Conservation (phyloP, 2,329 filamentous ascomycete species). For the Ampelomyces quisqualis region DNA sequence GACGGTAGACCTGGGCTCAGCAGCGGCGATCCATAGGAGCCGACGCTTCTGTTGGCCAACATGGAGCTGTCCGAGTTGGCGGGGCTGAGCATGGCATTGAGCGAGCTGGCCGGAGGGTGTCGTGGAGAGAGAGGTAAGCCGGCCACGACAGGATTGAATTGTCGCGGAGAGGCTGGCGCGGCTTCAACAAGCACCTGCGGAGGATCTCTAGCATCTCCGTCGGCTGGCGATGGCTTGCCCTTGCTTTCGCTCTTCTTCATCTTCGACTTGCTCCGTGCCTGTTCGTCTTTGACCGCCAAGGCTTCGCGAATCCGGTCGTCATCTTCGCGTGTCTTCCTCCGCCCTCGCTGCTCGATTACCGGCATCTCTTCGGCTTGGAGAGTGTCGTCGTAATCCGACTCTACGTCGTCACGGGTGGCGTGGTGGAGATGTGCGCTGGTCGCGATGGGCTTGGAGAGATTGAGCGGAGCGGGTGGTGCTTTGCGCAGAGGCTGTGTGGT, state of each 20-base stretch:
- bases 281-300: slow-evolving; percentile 65
- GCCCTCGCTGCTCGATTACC: slow-evolving; percentile 63
- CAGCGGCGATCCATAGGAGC: slow-evolving; percentile 48
- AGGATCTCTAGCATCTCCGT: slow-evolving; percentile 16
- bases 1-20: slow-evolving; percentile 65
- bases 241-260: slow-evolving; percentile 62
- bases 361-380: slow-evolving; percentile 67
- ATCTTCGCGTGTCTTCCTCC: slow-evolving; percentile 81
- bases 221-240: slow-evolving; percentile 45
- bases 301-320: slow-evolving; percentile 78
- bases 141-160: slow-evolving; percentile 32
- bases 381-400: slow-evolving; percentile 81
- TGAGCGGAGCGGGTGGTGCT: slow-evolving; percentile 79
- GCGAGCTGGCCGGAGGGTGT: slow-evolving; percentile 39
- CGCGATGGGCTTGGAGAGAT: slow-evolving; percentile 57
- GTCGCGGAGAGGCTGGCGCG: slow-evolving; percentile 31
- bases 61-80: slow-evolving; percentile 43
- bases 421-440: slow-evolving; percentile 49
- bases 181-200: slow-evolving; percentile 21
- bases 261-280: slow-evolving; percentile 70
- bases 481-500: slow-evolving; percentile 63
- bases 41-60: slow-evolving; percentile 43
- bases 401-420: slow-evolving; percentile 61
- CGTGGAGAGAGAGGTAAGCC: slow-evolving; percentile 44
- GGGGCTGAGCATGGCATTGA: slow-evolving; percentile 55